phyloP scores from a whole-genome alignment of 208 protist species.

The Wallacemonas rigidus region DNA sequence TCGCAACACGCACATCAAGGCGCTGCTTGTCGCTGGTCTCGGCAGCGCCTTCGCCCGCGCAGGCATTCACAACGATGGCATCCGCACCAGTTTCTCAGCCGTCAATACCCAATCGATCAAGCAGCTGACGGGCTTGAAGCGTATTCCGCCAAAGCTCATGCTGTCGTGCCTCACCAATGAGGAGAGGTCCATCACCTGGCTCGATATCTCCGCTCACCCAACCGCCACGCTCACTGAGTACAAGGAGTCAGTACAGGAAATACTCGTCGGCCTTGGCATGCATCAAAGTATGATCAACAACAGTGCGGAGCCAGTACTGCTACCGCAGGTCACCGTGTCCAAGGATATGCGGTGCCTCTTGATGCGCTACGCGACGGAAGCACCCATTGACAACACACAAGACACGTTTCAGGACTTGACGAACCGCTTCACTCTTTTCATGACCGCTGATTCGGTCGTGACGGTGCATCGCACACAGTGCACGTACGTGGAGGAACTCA shows the following conservation, averaged over 20 bases:
- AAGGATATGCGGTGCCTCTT: constrained; percentile 58
- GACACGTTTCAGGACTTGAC: constrained; percentile 79
- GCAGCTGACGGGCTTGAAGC: constrained; percentile 53
- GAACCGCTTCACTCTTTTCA: constrained; percentile 72
- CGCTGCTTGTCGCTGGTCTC: constrained; percentile 44
- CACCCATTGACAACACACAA: constrained; percentile 32
- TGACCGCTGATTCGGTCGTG: constrained; percentile 38
- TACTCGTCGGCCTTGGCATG: constrained; percentile 54
- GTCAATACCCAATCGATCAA: constrained; percentile 59
- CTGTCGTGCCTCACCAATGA: constrained; percentile 49
- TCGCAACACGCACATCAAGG: constrained; percentile 49
- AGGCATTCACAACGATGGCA: constrained; percentile 47
- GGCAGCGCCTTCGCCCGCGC: constrained; percentile 55
- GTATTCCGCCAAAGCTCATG: constrained; percentile 61
- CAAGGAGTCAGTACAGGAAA: constrained; percentile 46
- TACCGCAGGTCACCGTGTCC: constrained; percentile 69
- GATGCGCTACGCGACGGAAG: constrained; percentile 70
- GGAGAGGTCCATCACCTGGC: constrained; percentile 47
- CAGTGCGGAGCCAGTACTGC: constrained; percentile 60
- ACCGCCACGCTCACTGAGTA: constrained; percentile 67
- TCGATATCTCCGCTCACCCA: constrained; percentile 73
- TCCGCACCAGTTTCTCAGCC: constrained; percentile 64
- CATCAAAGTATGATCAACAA: constrained; percentile 58
- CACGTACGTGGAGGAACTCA: constrained; percentile 65
- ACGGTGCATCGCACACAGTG: constrained; percentile 80